phyloP scores from a whole-genome alignment of 805 yeast species.

The Starmerella floricola region DNA sequence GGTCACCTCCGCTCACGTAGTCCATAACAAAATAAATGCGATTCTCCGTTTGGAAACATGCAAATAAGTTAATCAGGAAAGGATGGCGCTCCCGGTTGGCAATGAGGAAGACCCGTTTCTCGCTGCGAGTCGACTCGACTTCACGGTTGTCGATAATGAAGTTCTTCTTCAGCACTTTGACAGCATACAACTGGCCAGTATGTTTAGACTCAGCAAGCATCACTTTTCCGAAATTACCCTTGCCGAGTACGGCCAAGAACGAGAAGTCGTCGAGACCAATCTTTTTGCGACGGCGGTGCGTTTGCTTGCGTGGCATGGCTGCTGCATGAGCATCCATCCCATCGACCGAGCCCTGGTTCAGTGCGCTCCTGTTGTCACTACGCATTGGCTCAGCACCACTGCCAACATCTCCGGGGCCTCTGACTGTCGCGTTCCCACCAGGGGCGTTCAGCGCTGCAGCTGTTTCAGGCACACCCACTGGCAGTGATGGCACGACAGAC shows the following conservation, averaged over 20 bases:
- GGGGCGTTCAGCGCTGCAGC: no score
- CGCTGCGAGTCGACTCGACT: slow-evolving; percentile 87
- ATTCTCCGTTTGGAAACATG: slow-evolving; percentile 96
- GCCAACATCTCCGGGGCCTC: not conserved
- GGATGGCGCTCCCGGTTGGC: slow-evolving; percentile 89
- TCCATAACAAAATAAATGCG: slow-evolving; percentile 98
- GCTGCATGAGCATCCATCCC: no score
- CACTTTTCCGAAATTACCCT: slow-evolving; percentile 97
- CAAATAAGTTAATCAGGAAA: slow-evolving; percentile 75
- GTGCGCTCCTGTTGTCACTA: no score
- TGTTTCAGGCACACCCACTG: no score
- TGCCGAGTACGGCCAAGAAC: slow-evolving; percentile 87
- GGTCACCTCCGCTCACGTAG: slow-evolving; percentile 93
- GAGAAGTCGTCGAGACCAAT: slow-evolving; percentile 90
- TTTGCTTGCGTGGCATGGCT: not conserved
- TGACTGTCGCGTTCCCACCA: no score
- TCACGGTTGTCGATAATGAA: slow-evolving; percentile 92
- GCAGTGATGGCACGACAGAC: no score
- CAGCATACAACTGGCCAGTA: slow-evolving; percentile 75
- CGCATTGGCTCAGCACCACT: no score
- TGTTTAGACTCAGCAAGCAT: slow-evolving; percentile 91
- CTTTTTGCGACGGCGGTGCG: slow-evolving; percentile 22
- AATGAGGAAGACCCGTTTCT: slow-evolving; percentile 73
- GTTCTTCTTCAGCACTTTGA: slow-evolving; percentile 91
- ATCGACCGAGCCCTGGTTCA: no score